A percentile compares a stretch with the other conserved stretches of the same genome.
Conservation (phyloP, 805 yeast species). For the Teunomyces pallodes region DNA sequence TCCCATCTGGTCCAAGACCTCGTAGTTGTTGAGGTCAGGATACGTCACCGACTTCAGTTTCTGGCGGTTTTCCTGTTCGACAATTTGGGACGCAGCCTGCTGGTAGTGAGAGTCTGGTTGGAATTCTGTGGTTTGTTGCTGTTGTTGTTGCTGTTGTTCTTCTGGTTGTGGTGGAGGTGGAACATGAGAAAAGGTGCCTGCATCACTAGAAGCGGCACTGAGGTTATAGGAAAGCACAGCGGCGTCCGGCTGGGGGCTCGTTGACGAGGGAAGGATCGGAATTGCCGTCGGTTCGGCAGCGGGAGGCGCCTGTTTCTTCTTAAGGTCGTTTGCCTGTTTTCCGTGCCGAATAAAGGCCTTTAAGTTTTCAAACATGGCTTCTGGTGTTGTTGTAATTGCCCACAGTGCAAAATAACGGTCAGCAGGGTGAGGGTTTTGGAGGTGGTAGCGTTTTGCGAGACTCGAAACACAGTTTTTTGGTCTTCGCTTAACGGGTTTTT, state of each 20-base stretch:
- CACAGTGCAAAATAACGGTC: no score
- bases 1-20: slow-evolving; percentile 55
- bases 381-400: no score
- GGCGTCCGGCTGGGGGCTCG: slow-evolving; percentile 3
- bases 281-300: not conserved
- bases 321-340: slow-evolving; percentile 48
- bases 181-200: slow-evolving; percentile 1
- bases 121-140: not conserved
- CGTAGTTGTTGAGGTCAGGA: slow-evolving; percentile 42
- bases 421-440: no score
- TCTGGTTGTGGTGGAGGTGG: not conserved
- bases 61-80: slow-evolving; percentile 32
- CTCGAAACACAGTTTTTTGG: not conserved
- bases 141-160: not conserved
- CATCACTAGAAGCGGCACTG: not conserved
- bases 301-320: slow-evolving; percentile 6
- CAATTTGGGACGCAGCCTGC: slow-evolving; percentile 32
- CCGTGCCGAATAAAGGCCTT: slow-evolving; percentile 65
- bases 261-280: slow-evolving; percentile 1
- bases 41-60: slow-evolving; percentile 23
- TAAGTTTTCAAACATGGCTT: slow-evolving; percentile 40
- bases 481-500: not conserved
- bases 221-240: not conserved
- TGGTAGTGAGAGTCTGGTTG: slow-evolving; percentile 15
- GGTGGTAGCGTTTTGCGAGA: no score